Evolutionary conservation across 306 rosid genomes (phyloP), one percentile per base, ranked within the genome.

Genomic region (Lupinus albus): DNA sequence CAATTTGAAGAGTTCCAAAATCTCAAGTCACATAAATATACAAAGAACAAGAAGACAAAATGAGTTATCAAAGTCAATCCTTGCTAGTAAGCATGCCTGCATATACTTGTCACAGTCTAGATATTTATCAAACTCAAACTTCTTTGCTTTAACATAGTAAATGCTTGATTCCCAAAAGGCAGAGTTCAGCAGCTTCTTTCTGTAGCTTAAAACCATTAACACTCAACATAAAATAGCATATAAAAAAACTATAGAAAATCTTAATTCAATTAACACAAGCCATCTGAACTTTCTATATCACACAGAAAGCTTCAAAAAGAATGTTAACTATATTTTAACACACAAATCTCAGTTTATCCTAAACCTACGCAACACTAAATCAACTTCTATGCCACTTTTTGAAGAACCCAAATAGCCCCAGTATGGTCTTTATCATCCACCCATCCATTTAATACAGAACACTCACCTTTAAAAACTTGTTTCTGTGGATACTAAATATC

Each of bases 361-460:
- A 49, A 53, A 60, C 46, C 35, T 28, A 73, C 10, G 50, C 59
- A 67, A 55, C 64, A 56, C 49, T 3, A 48, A 71, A 61, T 57
- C 44, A 57, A 56, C 53, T 79, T 53, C 16, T 36, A 38, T 8
- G 49, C 35, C 45, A 47, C 17, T 50, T 25, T 73, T 73, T 49
- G 58, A 56, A 67, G 76, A 41, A 47, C 46, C 67, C 65, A 70
- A 63, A 17, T 47, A 54, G 47, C 67, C 72, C 61, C 15, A 15
- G n/a, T 25, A 21, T 70, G 68, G 61, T 47, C 67, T 49, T 75
- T 47, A 76, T 14, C 53, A 54, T 21, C n/a, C 49, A 30, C 47
- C 10, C 20, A 39, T 18, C 39, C 47, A 20, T 54, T 58, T 20
- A 38, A 16, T 6, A 59, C 39, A 33, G 5, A 1, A 36, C 41